A percentile compares a stretch with the other conserved stretches of the same genome.
These are phyloP conservation scores for Tricholoma saponaceum DNA, from an alignment of 768 basidiomycete genomes.

Conservation along the genomic window DNA sequence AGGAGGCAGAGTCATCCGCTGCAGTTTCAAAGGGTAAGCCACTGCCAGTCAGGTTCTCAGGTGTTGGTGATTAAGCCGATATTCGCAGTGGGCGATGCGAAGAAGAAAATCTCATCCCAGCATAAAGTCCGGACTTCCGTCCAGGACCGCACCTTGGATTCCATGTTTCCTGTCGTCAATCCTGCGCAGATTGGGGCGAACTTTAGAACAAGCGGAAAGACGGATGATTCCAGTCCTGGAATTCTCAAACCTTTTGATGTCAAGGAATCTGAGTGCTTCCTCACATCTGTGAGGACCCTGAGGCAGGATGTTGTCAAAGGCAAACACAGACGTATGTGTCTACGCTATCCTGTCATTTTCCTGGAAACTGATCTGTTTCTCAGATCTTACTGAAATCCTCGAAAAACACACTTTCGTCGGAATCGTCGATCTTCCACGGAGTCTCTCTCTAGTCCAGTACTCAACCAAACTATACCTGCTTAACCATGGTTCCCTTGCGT, in stretches of 20 bases:
- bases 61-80: background rate
- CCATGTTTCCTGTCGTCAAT: conserved; percentile 79
- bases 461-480: conserved; percentile 86
- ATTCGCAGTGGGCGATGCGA: conserved; percentile 11
- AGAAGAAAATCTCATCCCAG: conserved; percentile 64
- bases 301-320: conserved; percentile 54
- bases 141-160: conserved; percentile 87
- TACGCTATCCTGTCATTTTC: background rate
- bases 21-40: conserved; percentile 11
- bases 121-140: conserved; percentile 91
- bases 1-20: conserved; percentile 21
- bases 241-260: conserved; percentile 46
- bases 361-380: background rate
- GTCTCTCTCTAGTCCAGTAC: conserved; percentile 81
- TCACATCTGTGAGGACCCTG: conserved; percentile 71
- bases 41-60: background rate
- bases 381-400: conserved; percentile 81
- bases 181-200: conserved; percentile 38
- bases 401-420: conserved; percentile 91
- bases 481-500: conserved; percentile 84
- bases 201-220: conserved; percentile 14
- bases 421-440: conserved; percentile 72
- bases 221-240: conserved; percentile 13
- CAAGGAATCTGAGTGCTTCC: conserved; percentile 68
- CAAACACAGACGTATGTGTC: conserved; percentile 62